Evolutionary conservation across 768 basidiomycete species (phyloP).

Genomic region (Chlorophyllum brunneum): DNA sequence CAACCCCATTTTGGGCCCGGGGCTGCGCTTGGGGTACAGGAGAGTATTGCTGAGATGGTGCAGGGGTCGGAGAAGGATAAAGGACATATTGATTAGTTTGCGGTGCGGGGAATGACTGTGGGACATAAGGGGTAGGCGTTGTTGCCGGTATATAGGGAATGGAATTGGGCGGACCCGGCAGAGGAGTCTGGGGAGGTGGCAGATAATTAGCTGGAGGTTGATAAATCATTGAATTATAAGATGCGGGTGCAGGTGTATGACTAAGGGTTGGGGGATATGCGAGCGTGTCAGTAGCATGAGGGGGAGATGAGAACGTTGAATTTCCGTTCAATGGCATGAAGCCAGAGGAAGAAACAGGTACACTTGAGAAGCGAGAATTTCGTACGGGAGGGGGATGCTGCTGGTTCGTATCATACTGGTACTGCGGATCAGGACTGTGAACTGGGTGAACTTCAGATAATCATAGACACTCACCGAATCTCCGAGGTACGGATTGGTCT

Average conservation of each 20-base stretch:
- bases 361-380: constrained; percentile 57
- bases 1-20: constrained; percentile 15
- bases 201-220: constrained; percentile 23
- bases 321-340: constrained; percentile 54
- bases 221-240: constrained; percentile 35
- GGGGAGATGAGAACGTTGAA: constrained; percentile 31
- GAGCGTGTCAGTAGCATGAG: constrained; percentile 33
- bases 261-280: constrained; percentile 36
- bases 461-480: constrained; percentile 39
- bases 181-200: constrained; percentile 22
- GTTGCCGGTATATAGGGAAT: constrained; percentile 24
- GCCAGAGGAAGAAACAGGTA: constrained; percentile 64
- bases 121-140: constrained; percentile 33
- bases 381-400: constrained; percentile 36
- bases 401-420: constrained; percentile 32
- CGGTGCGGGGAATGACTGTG: constrained; percentile 31
- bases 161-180: constrained; percentile 23
- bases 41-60: constrained; percentile 38
- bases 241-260: constrained; percentile 35
- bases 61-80: constrained; percentile 32
- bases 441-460: constrained; percentile 28
- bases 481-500: constrained; percentile 30
- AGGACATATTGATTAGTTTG: constrained; percentile 30
- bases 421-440: constrained; percentile 31
- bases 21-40: constrained; percentile 23